phyloP scores from a whole-genome alignment of 2,329 filamentous ascomycete genomes.

The Cryphonectria carpinicola region DNA sequence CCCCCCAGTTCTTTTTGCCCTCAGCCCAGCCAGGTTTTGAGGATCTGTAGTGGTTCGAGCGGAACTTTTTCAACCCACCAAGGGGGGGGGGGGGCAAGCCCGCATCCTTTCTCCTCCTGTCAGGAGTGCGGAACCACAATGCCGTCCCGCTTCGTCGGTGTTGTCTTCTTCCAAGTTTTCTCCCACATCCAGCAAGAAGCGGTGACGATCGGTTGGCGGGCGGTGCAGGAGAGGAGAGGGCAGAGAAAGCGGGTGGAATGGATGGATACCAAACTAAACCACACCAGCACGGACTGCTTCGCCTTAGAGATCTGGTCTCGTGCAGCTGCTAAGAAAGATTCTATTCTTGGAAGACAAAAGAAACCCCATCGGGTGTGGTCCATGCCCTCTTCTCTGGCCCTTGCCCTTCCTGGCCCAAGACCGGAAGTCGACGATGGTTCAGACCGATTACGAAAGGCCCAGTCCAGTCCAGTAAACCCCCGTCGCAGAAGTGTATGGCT shows the following conservation, averaged over 20 bases:
- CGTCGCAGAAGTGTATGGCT: conserved; percentile 2
- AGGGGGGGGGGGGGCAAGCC: background rate
- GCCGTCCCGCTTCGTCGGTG: background rate
- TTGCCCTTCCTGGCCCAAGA: too few relatives aligned
- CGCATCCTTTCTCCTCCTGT: background rate
- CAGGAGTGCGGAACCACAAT: background rate
- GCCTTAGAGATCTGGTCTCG: conserved; percentile 2
- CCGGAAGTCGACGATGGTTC: too few relatives aligned
- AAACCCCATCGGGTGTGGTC: background rate
- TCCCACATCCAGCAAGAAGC: conserved; percentile 11
- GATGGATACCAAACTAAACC: background rate
- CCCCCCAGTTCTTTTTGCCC: background rate
- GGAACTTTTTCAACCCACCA: background rate
- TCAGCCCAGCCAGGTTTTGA: background rate
- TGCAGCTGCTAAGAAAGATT: conserved; percentile 13
- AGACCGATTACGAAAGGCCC: background rate
- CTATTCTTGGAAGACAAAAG: conserved; percentile 3
- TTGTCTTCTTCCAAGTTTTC: background rate
- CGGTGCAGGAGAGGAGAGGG: background rate
- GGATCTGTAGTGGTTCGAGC: background rate
- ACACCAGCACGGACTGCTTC: background rate
- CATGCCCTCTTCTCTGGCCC: background rate
- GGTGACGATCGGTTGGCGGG: conserved; percentile 16
- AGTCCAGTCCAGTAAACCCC: background rate
- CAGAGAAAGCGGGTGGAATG: background rate